Evolutionary conservation across 2,329 filamentous ascomycete genomes (phyloP).

Genomic region (Penicillium sp.): DNA sequence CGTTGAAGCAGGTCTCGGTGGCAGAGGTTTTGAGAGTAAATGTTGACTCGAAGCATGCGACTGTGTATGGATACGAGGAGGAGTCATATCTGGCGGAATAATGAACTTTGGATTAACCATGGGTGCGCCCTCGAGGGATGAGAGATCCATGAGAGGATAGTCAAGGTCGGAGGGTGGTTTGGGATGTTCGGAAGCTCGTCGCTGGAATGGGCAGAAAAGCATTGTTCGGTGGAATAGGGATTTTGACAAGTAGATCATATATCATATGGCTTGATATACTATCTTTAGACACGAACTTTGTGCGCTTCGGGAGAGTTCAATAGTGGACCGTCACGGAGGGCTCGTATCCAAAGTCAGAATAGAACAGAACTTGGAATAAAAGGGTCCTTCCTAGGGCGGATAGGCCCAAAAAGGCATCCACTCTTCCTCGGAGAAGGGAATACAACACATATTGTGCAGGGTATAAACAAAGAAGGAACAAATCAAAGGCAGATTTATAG

Average conservation of each 20-base stretch:
- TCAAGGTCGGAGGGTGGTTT: background rate
- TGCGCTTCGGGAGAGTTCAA: slow-evolving; percentile 6
- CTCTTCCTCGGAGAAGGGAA: background rate
- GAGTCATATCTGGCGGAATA: background rate
- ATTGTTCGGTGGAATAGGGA: background rate
- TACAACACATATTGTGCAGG: background rate
- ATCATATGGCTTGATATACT: slow-evolving; percentile 3
- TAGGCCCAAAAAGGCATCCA: background rate
- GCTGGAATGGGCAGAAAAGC: slow-evolving; percentile 13
- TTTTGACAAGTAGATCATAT: background rate
- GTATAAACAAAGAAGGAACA: background rate
- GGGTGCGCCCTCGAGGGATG: slow-evolving; percentile 38
- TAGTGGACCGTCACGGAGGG: slow-evolving; percentile 10
- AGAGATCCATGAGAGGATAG: slow-evolving; percentile 33
- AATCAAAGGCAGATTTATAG: background rate
- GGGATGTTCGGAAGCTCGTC: slow-evolving; percentile 1
- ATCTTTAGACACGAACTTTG: slow-evolving; percentile 16
- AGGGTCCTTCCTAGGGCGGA: background rate
- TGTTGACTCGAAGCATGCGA: slow-evolving; percentile 12
- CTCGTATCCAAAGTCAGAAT: slow-evolving; percentile 14
- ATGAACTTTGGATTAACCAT: slow-evolving; percentile 26
- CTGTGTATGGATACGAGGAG: slow-evolving; percentile 4
- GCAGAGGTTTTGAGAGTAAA: slow-evolving; percentile 21
- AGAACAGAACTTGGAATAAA: background rate
- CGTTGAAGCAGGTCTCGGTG: slow-evolving; percentile 10